Percentiles rank a stretch among this genome's conserved stretches.
phyloP scores from a whole-genome alignment of 371 early-diverging fungal genomes.

The Umbelopsis sp. region DNA sequence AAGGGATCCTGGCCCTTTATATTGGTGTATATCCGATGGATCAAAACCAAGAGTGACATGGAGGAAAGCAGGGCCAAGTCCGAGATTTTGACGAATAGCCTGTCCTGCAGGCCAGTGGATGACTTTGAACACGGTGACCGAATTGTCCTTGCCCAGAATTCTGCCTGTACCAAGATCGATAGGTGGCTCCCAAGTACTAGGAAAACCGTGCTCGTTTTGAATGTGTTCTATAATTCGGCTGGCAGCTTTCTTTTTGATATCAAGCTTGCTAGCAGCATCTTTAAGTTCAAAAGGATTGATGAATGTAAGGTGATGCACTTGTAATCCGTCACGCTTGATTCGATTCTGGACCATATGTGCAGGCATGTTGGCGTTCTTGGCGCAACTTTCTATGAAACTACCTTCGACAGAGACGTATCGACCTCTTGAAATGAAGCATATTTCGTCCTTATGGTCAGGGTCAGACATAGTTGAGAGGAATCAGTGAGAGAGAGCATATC shows the following conservation, averaged over 20 bases:
- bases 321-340: constrained; percentile 20
- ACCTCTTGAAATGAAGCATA: constrained; percentile 2
- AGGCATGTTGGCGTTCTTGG: background rate
- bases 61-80: constrained; percentile 23
- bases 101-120: constrained; percentile 31
- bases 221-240: constrained; percentile 18
- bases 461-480: background rate
- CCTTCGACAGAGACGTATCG: constrained; percentile 23
- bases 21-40: constrained; percentile 28
- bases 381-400: constrained; percentile 6
- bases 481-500: no score
- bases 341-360: constrained; percentile 8
- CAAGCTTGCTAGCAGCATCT: background rate
- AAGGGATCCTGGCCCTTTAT: constrained; percentile 29
- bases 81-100: constrained; percentile 19
- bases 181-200: constrained; percentile 21
- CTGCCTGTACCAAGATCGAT: constrained; percentile 26
- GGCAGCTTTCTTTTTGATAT: constrained; percentile 6
- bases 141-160: background rate
- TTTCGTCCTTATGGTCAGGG: background rate
- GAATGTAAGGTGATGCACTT: constrained; percentile 21
- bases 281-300: constrained; percentile 22
- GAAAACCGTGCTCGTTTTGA: constrained; percentile 10
- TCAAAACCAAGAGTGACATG: constrained; percentile 29
- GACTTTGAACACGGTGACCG: constrained; percentile 23